Base-by-base conservation (phyloP, 2,329 filamentous ascomycete genomes). In the Microthyrium microscopicum region DNA sequence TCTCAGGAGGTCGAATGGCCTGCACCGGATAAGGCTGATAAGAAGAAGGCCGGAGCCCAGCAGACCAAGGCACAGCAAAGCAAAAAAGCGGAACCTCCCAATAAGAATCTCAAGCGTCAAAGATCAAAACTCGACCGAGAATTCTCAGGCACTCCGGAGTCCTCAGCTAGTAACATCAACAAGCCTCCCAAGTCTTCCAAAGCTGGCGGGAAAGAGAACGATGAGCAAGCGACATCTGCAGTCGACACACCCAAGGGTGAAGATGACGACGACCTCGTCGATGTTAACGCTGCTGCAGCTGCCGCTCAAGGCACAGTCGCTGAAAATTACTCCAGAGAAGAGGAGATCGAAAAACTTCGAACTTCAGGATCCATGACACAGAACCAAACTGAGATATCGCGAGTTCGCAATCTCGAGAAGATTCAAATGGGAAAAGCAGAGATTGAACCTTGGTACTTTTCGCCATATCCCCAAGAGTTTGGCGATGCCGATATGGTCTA, bases 361-460 rank as follows among this genome's bases (percentile, higher is more conserved):
- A 93, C 84, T 3, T 81, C 82, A 17, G 91, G 89, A 20, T 94
- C 84, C 40, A 95, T 98, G 89, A 98, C 91, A 8, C 91, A 98
- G 52, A 95, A 95, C 43, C 89, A 92, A 37, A 84, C 87, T 9
- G 91, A 98, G 51, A 84, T 98, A 40, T 87, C 87, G 17, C 78
- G 91, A 34, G 92, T 98, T 35, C 77, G 89, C 48, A 98, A 98
- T 51, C 74, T 98, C 43, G 82, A 81, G 35, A 85, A 79, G 44
- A 77, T 98, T 3, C 87, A 95, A 52, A 95, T 98, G 64, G 91
- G 89, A 28, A 74, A 77, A 45, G 78, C 75, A 51, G 83, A 94
- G 47, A 71, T 98, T 27, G 91, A 92, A 52, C 89, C 89, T 1
- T 98, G 89, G 89, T 98, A 98, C 55, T 98, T 98, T 60, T 93